Conservation (phyloP, 176 grass and related monocot genomes). For the Carex myosuroides region DNA sequence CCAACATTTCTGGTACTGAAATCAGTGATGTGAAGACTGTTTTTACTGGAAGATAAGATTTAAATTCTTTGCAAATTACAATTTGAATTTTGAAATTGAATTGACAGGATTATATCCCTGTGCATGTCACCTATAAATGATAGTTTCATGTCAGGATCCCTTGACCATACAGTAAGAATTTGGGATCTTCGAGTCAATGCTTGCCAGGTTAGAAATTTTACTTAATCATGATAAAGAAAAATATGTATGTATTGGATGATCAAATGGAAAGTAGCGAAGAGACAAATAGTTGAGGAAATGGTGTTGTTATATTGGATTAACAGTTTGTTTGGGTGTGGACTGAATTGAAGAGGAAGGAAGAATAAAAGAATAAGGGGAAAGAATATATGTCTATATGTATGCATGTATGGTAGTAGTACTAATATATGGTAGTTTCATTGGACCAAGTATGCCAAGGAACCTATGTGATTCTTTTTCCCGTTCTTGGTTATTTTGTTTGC, state of each 20-base stretch:
- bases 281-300: not conserved
- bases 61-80: constrained; percentile 3
- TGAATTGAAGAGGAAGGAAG: not conserved
- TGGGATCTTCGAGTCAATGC: constrained; percentile 99
- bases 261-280: not conserved
- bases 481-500: not conserved
- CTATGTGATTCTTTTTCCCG: not conserved
- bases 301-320: not conserved
- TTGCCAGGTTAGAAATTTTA: constrained; percentile 64
- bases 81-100: constrained; percentile 14
- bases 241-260: not conserved
- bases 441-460: not conserved
- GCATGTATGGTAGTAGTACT: not conserved
- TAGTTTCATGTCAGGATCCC: constrained; percentile 97
- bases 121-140: constrained; percentile 95
- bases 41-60: constrained; percentile 12
- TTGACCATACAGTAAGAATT: constrained; percentile 93
- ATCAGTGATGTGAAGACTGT: not conserved
- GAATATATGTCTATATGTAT: not conserved
- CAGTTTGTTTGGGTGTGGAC: not conserved
- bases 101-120: constrained; percentile 65
- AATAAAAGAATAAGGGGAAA: not conserved
- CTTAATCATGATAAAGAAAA: not conserved
- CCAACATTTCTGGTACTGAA: not conserved
- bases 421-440: not conserved